Evolutionary conservation across 1,284 basidiomycete species (phyloP), one percentile per base, ranked within the genome.

Genomic region (Vanrija sp.): DNA sequence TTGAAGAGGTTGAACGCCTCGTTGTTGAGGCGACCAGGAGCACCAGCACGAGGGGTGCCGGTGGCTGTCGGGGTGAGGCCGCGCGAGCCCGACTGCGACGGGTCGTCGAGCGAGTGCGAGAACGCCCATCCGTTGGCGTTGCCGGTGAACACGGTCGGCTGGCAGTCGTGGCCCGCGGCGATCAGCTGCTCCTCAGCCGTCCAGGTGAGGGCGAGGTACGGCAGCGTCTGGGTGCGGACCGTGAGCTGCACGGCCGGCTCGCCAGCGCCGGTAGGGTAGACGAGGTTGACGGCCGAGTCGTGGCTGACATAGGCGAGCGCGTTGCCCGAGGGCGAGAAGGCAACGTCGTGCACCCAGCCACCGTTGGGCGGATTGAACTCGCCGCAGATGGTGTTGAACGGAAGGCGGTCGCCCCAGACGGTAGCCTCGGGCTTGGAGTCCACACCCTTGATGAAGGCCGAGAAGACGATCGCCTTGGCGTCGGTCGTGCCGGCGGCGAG

Each of bases 381-480:
- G 51, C 91, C 96, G 63, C 95, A 98, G 59, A 98, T 82, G 1
- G 96, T 98, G 71, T 95, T 95, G 80, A 98, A 98, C 0, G 96
- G 96, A 3, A 99, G 81, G 62, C 95, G 91, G 66, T 95, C 93
- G 38, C 96, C 96, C 96, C 96, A 99, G 0, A 95, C 87, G 18
- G 87, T 87, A 1, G 93, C 83, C 49, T 86, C 82, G 26, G 95
- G 96, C 91, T 86, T 88, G 66, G 88, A 84, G 73, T 99, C 95
- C n/a, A 98, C 86, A 65, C 97, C 96, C 80, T 98, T 99, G 81
- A 98, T 96, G 79, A 92, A 98, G 5, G 94, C 96, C 12, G 91
- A 96, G 76, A 98, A 91, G n/a, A 99, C 96, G 23, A 94, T 84
- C 6, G 95, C 94, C 74, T 92, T 91, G 83, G 90, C 90, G 73